Percentiles rank a stretch among this genome's conserved stretches.
phyloP scores from a whole-genome alignment of 148 eudicot genomes.

The Rhododendron kiyosumense region DNA sequence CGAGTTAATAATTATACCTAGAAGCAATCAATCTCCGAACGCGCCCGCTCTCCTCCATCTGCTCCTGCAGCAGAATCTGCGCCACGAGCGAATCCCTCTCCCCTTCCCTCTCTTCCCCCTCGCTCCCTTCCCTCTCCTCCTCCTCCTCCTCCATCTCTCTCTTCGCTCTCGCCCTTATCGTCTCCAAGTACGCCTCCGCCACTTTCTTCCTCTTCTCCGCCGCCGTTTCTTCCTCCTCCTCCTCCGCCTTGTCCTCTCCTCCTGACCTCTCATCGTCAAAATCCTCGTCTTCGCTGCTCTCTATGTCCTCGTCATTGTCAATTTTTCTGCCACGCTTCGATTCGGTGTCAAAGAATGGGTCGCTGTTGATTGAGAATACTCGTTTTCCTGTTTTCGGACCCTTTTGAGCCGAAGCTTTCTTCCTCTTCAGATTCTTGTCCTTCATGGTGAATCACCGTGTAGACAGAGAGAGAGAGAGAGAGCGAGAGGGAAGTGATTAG shows the following conservation, averaged over 20 bases:
- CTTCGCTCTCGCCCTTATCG: constrained; percentile 18
- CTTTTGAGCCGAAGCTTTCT: constrained; percentile 18
- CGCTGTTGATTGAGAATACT: constrained; percentile 15
- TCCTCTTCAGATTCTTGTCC: constrained; percentile 20
- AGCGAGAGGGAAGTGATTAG: not conserved
- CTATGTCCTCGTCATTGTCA: constrained; percentile 34
- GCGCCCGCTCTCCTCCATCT: constrained; percentile 86
- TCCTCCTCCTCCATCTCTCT: constrained; percentile 32
- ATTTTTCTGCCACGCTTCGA: constrained; percentile 28
- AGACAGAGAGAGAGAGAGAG: not conserved
- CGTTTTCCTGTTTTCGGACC: constrained; percentile 14
- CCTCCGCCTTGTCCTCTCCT: constrained; percentile 17
- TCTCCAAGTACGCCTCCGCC: constrained; percentile 27
- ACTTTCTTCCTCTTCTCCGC: constrained; percentile 39
- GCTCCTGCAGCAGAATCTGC: constrained; percentile 58
- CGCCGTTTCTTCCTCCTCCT: constrained; percentile 40
- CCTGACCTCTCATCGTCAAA: not conserved
- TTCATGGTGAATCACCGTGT: constrained; percentile 13
- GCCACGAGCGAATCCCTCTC: constrained; percentile 60
- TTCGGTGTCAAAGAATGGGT: constrained; percentile 34
- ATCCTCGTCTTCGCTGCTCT: constrained; percentile 32
- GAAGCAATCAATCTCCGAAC: constrained; percentile 61
- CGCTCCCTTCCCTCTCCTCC: constrained; percentile 23
- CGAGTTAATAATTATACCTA: constrained; percentile 27
- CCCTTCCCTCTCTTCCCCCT: constrained; percentile 38